Evolutionary conservation across 2,329 filamentous ascomycete species (phyloP), one percentile per base, ranked within the genome.

Genomic region (Penicillium vulpinum): DNA sequence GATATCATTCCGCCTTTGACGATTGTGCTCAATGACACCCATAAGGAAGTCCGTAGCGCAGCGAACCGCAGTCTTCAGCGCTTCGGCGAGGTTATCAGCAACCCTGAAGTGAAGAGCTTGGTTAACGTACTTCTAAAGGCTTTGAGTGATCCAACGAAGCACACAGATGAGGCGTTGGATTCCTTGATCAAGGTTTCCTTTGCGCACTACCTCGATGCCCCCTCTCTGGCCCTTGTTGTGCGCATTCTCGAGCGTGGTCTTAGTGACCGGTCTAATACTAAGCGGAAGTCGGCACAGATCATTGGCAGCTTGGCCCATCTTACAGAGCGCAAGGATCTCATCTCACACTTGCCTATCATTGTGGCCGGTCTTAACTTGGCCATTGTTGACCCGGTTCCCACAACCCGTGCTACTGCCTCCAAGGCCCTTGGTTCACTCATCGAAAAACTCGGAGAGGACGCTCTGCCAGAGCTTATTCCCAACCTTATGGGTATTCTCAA

Each of bases 401-500:
- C 93, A 3, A 99, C 95, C 36, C 88, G 94, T 69, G 94, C 94
- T 22, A 99, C 94, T 16, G 94, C 92, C 26, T 97, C 95, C 6
- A 94, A 96, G 70, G 94, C 94, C 38, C 83, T 99, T 40, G 94
- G 94, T 51, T 97, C 94, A 1, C 84, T 97, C n/a, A 89, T 99
- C 59, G 94, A 99, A 78, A 99, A 99, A 77, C 84, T 99, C 50
- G 94, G 94, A 75, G 94, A 99, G 76, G 94, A 99, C 75, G 90
- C 94, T 41, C 81, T 99, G 64, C 95, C 94, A 43, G 94, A 99
- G 73, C 90, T 99, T 59, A 99, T 99, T 61, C 94, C 95, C 41
- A 92, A 91, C 62, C 87, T 99, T 61, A 99, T 99, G 95, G 85
- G 93, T 64, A 97, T 93, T 0, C 89, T 99, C 77, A 97, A 96